A percentile compares a stretch with the other conserved stretches of the same genome.
phyloP scores from a whole-genome alignment of 192 early-diverging fungal genomes.

The Coemansia sp. region DNA sequence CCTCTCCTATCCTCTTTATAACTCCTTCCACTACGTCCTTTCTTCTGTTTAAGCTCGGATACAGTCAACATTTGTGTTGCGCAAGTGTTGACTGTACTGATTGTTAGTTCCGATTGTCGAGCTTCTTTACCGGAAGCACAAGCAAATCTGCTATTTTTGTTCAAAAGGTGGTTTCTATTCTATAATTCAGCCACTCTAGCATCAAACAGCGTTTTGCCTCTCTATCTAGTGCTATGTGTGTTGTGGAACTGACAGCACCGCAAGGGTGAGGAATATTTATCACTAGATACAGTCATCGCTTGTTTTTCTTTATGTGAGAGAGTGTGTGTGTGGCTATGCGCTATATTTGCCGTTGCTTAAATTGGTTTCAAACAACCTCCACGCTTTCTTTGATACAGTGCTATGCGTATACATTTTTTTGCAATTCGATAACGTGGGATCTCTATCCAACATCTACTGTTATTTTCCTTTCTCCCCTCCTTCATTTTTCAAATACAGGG shows the following conservation, averaged over 20 bases:
- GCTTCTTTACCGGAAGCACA: no score
- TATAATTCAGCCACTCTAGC: no score
- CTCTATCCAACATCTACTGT: background rate
- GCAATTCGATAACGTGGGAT: background rate
- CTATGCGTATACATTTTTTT: background rate
- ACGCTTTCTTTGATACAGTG: background rate
- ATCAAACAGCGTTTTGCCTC: no score
- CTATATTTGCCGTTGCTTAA: background rate
- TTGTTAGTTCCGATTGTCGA: no score
- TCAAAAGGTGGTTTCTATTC: no score
- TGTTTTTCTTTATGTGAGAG: background rate
- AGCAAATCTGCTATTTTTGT: no score
- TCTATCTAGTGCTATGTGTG: no score
- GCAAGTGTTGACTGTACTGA: background rate
- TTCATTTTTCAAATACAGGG: background rate
- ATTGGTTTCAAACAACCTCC: constrained; percentile 3
- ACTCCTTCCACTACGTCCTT: background rate
- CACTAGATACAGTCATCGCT: no score
- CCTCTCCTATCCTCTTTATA: background rate
- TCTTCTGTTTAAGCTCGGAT: background rate
- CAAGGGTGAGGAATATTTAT: no score
- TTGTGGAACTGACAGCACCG: no score
- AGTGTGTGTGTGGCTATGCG: background rate
- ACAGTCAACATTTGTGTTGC: background rate
- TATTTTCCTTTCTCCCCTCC: background rate